Evolutionary conservation across 2,329 filamentous ascomycete genomes (phyloP).

Genomic region (Chaetomiaceae sp.): DNA sequence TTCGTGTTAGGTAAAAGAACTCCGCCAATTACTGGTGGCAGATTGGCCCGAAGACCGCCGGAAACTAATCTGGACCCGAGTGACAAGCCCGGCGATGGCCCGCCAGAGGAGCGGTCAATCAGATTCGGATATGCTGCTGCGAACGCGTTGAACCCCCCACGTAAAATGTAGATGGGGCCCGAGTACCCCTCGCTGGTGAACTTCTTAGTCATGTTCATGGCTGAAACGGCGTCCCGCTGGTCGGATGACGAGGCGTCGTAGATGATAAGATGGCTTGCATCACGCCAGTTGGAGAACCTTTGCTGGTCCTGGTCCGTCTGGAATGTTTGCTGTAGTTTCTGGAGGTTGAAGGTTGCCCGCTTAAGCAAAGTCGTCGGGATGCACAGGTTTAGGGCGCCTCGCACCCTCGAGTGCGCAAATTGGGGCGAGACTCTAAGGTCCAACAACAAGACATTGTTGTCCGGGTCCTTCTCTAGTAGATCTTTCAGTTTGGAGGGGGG

Average conservation of each 20-base stretch:
- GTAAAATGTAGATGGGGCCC: slow-evolving; percentile 69
- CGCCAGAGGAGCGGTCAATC: slow-evolving; percentile 50
- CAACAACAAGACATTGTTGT: slow-evolving; percentile 59
- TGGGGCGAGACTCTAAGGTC: slow-evolving; percentile 86
- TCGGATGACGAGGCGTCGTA: slow-evolving; percentile 78
- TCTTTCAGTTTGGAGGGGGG: slow-evolving; percentile 51
- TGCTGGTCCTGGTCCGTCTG: slow-evolving; percentile 64
- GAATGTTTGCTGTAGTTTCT: slow-evolving; percentile 85
- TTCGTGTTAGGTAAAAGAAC: slow-evolving; percentile 71
- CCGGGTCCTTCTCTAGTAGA: slow-evolving; percentile 44
- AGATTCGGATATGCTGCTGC: slow-evolving; percentile 60
- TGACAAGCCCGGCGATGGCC: slow-evolving; percentile 45
- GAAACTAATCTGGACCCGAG: slow-evolving; percentile 43
- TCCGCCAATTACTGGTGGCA: slow-evolving; percentile 81
- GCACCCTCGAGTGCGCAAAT: slow-evolving; percentile 69
- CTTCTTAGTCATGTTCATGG: slow-evolving; percentile 87
- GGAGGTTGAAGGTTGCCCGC: slow-evolving; percentile 80
- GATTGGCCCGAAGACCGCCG: slow-evolving; percentile 38
- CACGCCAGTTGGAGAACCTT: slow-evolving; percentile 72
- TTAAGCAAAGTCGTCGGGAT: slow-evolving; percentile 94
- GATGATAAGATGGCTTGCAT: slow-evolving; percentile 72
- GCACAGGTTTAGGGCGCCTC: slow-evolving; percentile 83
- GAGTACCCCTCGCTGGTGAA: slow-evolving; percentile 80
- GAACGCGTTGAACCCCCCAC: slow-evolving; percentile 77
- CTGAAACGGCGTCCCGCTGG: slow-evolving; percentile 73